Evolutionary conservation across 2,329 filamentous ascomycete genomes (phyloP).

Genomic region (Magnaporthales sp.): DNA sequence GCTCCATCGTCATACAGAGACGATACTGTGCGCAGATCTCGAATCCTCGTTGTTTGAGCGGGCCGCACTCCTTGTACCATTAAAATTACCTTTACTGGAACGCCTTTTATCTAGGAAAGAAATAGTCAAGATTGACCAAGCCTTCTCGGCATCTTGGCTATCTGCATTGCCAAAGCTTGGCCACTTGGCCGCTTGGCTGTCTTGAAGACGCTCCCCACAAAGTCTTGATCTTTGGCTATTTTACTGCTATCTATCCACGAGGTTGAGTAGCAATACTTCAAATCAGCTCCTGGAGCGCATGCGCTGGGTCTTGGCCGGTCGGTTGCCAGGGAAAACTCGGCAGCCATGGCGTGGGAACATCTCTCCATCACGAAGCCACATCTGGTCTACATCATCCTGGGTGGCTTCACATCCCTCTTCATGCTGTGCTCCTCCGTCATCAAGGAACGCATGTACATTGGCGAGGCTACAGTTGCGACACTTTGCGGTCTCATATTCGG

Average conservation of each 20-base stretch:
- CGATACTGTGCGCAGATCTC: neutral
- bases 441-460: conserved; percentile 97
- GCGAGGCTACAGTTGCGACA: conserved; percentile 91
- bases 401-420: conserved; percentile 94
- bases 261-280: neutral
- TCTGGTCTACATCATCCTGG: conserved; percentile 96
- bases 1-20: neutral
- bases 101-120: neutral
- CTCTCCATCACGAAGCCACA: conserved; percentile 87
- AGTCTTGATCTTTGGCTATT: neutral
- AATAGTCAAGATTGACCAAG: neutral
- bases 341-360: conserved; percentile 67
- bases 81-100: neutral
- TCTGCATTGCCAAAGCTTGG: neutral
- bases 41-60: neutral
- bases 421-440: conserved; percentile 98
- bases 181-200: neutral
- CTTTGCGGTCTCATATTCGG: conserved; percentile 84
- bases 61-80: neutral
- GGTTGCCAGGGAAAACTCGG: neutral
- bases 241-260: neutral
- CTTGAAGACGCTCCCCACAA: neutral
- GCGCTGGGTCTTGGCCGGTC: neutral
- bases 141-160: neutral
- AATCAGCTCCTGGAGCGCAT: neutral